These are phyloP conservation scores for Rhynchosporium secalis DNA, from an alignment of 2,329 filamentous ascomycete genomes.

Conservation along the genomic window DNA sequence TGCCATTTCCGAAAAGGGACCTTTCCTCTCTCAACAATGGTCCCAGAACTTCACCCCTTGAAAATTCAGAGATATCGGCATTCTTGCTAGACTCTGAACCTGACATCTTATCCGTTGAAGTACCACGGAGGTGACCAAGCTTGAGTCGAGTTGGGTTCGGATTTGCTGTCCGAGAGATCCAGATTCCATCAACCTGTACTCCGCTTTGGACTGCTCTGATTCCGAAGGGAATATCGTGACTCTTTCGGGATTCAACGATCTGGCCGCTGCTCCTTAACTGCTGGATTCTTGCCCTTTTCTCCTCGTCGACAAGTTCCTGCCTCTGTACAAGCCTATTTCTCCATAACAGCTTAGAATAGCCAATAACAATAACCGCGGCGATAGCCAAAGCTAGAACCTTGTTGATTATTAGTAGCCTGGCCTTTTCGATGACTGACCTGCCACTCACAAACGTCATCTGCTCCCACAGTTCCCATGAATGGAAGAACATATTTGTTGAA, in stretches of 20 bases:
- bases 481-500: slow-evolving; percentile 55
- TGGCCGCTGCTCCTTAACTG: slow-evolving; percentile 56
- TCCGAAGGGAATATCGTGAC: slow-evolving; percentile 77
- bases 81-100: slow-evolving; percentile 20
- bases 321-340: slow-evolving; percentile 56
- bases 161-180: slow-evolving; percentile 50
- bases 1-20: slow-evolving; percentile 11
- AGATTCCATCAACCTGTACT: slow-evolving; percentile 82
- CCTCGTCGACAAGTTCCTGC: slow-evolving; percentile 65
- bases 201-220: slow-evolving; percentile 82
- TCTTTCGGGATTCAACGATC: slow-evolving; percentile 37
- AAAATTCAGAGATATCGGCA: slow-evolving; percentile 11
- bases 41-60: slow-evolving; percentile 2
- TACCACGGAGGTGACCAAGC: slow-evolving; percentile 20
- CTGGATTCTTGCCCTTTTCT: slow-evolving; percentile 56
- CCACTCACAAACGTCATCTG: slow-evolving; percentile 82
- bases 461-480: slow-evolving; percentile 78
- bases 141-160: slow-evolving; percentile 32
- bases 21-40: slow-evolving; percentile 20
- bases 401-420: background rate
- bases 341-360: slow-evolving; percentile 67
- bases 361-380: slow-evolving; percentile 66
- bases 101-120: slow-evolving; percentile 22
- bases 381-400: slow-evolving; percentile 75
- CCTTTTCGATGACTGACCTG: background rate